Percentiles rank a stretch among this genome's conserved stretches.
These are phyloP conservation scores for Cryomyces minteri DNA, from an alignment of 495 filamentous ascomycete species.

Conservation along the genomic window DNA sequence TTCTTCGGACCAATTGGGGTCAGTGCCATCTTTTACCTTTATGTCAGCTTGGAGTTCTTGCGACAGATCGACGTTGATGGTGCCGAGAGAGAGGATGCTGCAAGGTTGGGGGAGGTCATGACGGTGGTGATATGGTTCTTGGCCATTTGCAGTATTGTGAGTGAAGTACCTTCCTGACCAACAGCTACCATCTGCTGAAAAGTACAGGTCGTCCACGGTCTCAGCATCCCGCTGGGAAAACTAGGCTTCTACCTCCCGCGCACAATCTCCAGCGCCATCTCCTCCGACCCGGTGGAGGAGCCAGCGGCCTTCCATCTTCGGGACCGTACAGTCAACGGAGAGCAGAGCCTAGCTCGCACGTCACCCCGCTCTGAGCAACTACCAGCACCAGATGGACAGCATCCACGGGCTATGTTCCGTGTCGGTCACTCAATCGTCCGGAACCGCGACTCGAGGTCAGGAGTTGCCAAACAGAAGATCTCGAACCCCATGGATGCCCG, in stretches of 20 bases:
- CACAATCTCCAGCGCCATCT: slow-evolving; percentile 46
- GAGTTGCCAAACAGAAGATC: too few relatives aligned
- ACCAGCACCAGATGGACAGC: too few relatives aligned
- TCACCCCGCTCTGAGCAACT: too few relatives aligned
- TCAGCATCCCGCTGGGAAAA: slow-evolving; percentile 73
- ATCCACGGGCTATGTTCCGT: too few relatives aligned
- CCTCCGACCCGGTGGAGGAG: slow-evolving; percentile 5
- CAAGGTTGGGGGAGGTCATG: slow-evolving; percentile 40
- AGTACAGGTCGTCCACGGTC: slow-evolving; percentile 59
- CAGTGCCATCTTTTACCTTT: slow-evolving; percentile 78
- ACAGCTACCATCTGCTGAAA: slow-evolving; percentile 5
- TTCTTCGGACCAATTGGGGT: slow-evolving; percentile 96
- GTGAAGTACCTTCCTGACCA: slow-evolving; percentile 15
- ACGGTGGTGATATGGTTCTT: slow-evolving; percentile 73
- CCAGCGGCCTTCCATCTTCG: background rate
- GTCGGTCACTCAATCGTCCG: too few relatives aligned
- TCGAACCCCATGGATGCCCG: too few relatives aligned
- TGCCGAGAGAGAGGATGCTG: slow-evolving; percentile 44
- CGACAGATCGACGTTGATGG: slow-evolving; percentile 32
- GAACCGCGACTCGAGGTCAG: too few relatives aligned
- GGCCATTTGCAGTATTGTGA: slow-evolving; percentile 68
- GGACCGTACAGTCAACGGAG: background rate
- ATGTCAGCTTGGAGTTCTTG: slow-evolving; percentile 55
- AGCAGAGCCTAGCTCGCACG: slow-evolving; percentile 16
- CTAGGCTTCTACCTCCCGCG: slow-evolving; percentile 62